Conservation (phyloP, 208 protist species). For the Zelonia costaricensis region DNA sequence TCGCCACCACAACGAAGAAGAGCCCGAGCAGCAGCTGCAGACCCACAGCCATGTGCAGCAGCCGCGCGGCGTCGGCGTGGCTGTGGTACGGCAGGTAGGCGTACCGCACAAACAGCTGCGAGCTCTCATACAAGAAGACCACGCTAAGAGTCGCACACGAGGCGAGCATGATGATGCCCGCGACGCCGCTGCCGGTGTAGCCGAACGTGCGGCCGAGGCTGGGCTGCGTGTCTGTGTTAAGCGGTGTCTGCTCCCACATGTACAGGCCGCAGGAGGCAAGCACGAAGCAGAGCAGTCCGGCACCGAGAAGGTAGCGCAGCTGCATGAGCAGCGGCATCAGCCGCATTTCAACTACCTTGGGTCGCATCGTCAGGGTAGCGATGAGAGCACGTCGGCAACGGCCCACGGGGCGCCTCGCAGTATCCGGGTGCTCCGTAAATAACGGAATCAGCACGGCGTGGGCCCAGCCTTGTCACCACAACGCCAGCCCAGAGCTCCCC, state of each 20-base stretch:
- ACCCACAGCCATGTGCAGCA: not conserved
- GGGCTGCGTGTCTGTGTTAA: no score
- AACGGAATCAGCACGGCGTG: no score
- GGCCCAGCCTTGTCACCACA: no score
- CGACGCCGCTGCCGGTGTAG: no score
- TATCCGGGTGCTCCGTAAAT: no score
- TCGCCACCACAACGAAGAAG: slow-evolving; percentile 16
- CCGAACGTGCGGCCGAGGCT: no score
- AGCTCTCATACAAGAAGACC: slow-evolving; percentile 10
- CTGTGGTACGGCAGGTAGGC: not conserved
- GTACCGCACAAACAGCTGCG: slow-evolving; percentile 19
- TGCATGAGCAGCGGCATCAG: not conserved
- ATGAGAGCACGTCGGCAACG: no score
- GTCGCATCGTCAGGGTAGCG: no score
- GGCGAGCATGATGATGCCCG: slow-evolving; percentile 6
- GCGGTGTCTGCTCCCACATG: not conserved
- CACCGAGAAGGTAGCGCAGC: not conserved
- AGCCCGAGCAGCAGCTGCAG: slow-evolving; percentile 6
- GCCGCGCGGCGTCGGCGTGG: not conserved
- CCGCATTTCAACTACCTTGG: not conserved
- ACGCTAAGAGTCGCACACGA: slow-evolving; percentile 1
- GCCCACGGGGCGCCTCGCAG: no score
- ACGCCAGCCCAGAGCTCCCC: no score
- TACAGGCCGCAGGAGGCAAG: not conserved
- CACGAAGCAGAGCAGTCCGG: not conserved